A percentile compares a stretch with the other conserved stretches of the same genome.
Conservation (phyloP, 805 yeast species). For the Ogataea thermomethanolica region DNA sequence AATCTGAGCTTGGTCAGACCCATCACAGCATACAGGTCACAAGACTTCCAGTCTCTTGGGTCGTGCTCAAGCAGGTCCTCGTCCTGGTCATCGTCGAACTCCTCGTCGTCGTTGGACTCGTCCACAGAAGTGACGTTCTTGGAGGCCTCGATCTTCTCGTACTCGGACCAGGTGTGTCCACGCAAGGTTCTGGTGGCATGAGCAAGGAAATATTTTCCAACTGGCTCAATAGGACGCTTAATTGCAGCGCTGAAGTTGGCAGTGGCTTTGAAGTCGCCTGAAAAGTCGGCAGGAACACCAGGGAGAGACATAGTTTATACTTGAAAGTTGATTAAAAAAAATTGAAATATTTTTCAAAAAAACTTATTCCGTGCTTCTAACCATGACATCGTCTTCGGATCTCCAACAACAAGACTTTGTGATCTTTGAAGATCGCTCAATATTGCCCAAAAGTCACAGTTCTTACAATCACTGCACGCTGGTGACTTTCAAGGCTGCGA, state of each 20-base stretch:
- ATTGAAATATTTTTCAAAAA: conserved; percentile 3
- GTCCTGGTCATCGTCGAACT: conserved; percentile 70
- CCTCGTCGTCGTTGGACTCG: conserved; percentile 56
- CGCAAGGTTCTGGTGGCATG: conserved; percentile 94
- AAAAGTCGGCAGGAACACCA: conserved; percentile 51
- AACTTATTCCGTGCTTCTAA: conserved; percentile 10
- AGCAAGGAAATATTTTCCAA: conserved; percentile 91
- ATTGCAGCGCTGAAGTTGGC: conserved; percentile 55
- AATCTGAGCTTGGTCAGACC: conserved; percentile 89
- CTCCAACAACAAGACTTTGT: conserved; percentile 57
- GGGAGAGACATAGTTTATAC: conserved; percentile 39
- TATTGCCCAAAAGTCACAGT: conserved; percentile 31
- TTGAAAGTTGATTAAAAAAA: background rate
- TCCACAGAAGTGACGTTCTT: conserved; percentile 73
- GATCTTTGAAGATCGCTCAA: conserved; percentile 48
- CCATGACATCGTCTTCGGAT: conserved; percentile 23
- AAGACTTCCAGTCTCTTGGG: conserved; percentile 97
- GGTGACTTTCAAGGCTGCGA: conserved; percentile 45
- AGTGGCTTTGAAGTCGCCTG: conserved; percentile 45
- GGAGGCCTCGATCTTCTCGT: conserved; percentile 89
- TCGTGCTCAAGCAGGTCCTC: conserved; percentile 77
- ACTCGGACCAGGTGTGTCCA: conserved; percentile 99
- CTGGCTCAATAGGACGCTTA: conserved; percentile 90
- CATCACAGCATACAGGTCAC: conserved; percentile 93
- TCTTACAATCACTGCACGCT: conserved; percentile 29